Evolutionary conservation across 495 filamentous ascomycete species (phyloP).

Genomic region (Zalerion maritima): DNA sequence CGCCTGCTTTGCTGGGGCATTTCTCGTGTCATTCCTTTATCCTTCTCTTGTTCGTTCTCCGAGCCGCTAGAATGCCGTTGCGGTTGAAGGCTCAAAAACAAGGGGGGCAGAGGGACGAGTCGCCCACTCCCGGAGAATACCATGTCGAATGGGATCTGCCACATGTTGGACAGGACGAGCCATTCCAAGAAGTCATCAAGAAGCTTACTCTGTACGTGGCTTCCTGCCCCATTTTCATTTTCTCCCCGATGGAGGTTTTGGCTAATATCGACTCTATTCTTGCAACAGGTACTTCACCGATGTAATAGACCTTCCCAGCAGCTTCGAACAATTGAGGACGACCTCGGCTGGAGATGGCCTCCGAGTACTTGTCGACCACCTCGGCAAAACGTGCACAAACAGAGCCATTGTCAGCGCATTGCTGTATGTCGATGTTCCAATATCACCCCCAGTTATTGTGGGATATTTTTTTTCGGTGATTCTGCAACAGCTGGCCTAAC

Average conservation of each 20-base stretch:
- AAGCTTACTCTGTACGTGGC: constrained; percentile 35
- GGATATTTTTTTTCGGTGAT: no score
- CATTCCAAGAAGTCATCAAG: constrained; percentile 29
- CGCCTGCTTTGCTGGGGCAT: no score
- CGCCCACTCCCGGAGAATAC: no score
- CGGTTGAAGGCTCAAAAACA: no score
- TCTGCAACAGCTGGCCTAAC: no score
- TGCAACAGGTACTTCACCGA: constrained; percentile 37
- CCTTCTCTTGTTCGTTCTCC: no score
- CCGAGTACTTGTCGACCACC: constrained; percentile 33
- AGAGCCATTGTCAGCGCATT: constrained; percentile 43
- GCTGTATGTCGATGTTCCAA: constrained; percentile 28
- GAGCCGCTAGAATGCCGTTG: no score
- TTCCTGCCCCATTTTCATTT: background rate
- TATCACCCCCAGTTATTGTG: no score
- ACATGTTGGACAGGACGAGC: constrained; percentile 31
- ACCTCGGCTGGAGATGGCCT: constrained; percentile 30
- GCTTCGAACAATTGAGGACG: constrained; percentile 43
- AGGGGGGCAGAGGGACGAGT: no score
- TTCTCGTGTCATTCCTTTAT: no score
- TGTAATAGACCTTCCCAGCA: constrained; percentile 37
- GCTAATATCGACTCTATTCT: no score
- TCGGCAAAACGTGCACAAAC: constrained; percentile 40
- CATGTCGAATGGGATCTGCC: constrained; percentile 26
- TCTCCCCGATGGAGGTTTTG: constrained; percentile 6